A percentile compares a stretch with the other conserved stretches of the same genome.
Conservation (phyloP, 768 basidiomycete genomes). For the Crepidotus variabilis region DNA sequence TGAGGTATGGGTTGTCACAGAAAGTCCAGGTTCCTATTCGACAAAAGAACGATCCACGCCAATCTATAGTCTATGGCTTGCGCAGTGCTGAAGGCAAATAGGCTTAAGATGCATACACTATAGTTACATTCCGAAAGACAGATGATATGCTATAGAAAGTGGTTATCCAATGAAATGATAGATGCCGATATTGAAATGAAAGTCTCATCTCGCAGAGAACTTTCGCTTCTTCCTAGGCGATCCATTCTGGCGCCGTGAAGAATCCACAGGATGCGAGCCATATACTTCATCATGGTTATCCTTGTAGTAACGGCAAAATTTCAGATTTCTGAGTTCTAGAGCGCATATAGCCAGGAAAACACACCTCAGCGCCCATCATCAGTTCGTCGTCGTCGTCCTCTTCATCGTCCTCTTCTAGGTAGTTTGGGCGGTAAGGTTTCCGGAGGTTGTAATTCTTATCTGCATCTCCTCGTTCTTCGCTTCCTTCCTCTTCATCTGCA, state of each 20-base stretch:
- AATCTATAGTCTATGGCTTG: no score
- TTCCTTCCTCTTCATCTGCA: constrained; percentile 17
- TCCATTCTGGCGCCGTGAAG: constrained; percentile 13
- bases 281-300: constrained; percentile 36
- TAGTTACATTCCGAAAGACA: no score
- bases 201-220: constrained; percentile 13
- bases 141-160: no score
- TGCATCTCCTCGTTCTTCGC: constrained; percentile 17
- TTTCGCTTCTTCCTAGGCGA: constrained; percentile 35
- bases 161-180: not conserved
- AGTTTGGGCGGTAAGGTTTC: constrained; percentile 12
- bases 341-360: not conserved
- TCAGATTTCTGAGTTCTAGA: not conserved
- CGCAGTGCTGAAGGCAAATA: no score
- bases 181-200: not conserved
- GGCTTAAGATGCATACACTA: no score
- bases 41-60: no score
- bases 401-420: constrained; percentile 23
- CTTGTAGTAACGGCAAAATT: constrained; percentile 20
- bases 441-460: constrained; percentile 10
- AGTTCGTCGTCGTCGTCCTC: constrained; percentile 57
- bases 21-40: no score
- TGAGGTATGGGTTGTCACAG: no score
- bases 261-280: constrained; percentile 18
- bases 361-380: constrained; percentile 57